Evolutionary conservation across 345 rosid genomes (phyloP).

Genomic region (Brassica rapa): DNA sequence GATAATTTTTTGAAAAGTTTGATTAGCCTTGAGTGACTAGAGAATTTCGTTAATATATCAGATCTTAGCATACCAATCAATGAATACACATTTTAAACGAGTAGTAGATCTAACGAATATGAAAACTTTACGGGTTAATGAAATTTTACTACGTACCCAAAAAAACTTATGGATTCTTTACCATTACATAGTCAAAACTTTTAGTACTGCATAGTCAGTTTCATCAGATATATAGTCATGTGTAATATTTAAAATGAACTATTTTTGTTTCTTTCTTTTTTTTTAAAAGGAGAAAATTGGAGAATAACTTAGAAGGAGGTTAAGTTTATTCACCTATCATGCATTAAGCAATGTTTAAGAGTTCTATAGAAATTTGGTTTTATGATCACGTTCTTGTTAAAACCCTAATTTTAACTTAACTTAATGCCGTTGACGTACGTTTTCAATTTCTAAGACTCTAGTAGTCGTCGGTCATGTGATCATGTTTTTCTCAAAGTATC

Average conservation of each 20-base stretch:
- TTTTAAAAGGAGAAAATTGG: not conserved
- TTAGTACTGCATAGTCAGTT: not conserved
- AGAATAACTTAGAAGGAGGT: conserved; percentile 27
- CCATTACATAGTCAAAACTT: not conserved
- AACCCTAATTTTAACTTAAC: conserved; percentile 32
- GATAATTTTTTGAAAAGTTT: not conserved
- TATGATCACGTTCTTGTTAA: conserved; percentile 33
- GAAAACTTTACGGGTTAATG: not conserved
- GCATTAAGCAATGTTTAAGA: conserved; percentile 51
- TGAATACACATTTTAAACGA: not conserved
- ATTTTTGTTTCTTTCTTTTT: not conserved
- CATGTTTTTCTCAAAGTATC: conserved; percentile 29
- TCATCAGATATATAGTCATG: not conserved
- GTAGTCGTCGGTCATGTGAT: conserved; percentile 30
- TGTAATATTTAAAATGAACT: not conserved
- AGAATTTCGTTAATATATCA: not conserved
- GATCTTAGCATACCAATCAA: not conserved
- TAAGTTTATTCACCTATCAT: conserved; percentile 54
- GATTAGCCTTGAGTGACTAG: not conserved
- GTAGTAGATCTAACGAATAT: not conserved
- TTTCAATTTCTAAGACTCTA: conserved; percentile 34
- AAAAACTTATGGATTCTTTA: not conserved
- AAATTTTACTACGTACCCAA: not conserved
- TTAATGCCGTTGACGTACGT: conserved; percentile 45
- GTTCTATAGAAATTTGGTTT: conserved; percentile 36